phyloP scores from a whole-genome alignment of 768 basidiomycete genomes.

The Galerina marginata region DNA sequence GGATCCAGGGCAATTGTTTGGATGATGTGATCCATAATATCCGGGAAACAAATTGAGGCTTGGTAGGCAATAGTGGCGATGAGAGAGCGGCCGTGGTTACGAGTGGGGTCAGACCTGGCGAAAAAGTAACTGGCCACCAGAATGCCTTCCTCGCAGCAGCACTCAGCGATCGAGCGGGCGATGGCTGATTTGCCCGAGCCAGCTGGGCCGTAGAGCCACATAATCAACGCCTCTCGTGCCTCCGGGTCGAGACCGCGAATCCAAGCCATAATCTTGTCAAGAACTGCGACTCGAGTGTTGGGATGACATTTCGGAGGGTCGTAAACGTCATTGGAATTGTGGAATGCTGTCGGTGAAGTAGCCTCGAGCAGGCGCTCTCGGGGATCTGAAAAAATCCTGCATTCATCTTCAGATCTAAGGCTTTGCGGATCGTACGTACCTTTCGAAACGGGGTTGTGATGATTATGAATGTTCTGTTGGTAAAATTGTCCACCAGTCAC shows the following conservation, averaged over 20 bases:
- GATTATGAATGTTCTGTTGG: too few species aligned
- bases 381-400: too few species aligned
- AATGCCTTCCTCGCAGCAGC: background rate
- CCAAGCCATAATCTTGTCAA: slow-evolving; percentile 19
- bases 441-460: too few species aligned
- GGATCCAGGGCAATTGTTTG: too few species aligned
- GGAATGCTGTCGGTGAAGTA: slow-evolving; percentile 11
- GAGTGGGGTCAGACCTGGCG: background rate
- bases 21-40: too few species aligned
- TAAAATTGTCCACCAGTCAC: too few species aligned
- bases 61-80: slow-evolving; percentile 21
- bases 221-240: slow-evolving; percentile 4
- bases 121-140: slow-evolving; percentile 21
- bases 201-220: slow-evolving; percentile 23
- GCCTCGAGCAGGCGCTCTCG: background rate
- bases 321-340: slow-evolving; percentile 14
- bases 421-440: too few species aligned
- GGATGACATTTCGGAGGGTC: slow-evolving; percentile 21
- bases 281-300: slow-evolving; percentile 15
- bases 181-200: slow-evolving; percentile 25
- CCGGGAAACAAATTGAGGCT: slow-evolving; percentile 7
- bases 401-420: too few species aligned
- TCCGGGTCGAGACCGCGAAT: background rate
- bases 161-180: slow-evolving; percentile 13
- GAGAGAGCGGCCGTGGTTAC: slow-evolving; percentile 11